Percentiles rank a stretch among this genome's conserved stretches.
Conservation (phyloP, 1,139 yeast species). For the Saccharomycopsis crataegensis region DNA sequence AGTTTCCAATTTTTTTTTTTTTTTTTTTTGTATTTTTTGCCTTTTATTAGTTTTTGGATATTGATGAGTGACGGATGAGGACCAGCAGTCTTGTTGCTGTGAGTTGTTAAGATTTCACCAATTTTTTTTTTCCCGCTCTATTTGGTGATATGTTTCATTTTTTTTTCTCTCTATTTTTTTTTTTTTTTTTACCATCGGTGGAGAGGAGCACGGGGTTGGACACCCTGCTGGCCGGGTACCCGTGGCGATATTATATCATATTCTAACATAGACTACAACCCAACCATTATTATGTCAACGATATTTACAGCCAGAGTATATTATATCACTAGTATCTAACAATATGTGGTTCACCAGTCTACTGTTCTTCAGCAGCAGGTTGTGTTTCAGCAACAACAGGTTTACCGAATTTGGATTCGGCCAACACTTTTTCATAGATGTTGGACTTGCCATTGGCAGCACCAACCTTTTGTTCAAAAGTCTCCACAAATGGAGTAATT, state of each 20-base stretch:
- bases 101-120: background rate
- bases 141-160: background rate
- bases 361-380: conserved; percentile 1
- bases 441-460: conserved; percentile 22
- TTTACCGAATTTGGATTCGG: conserved; percentile 9
- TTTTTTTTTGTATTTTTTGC: too few species aligned
- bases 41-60: too few species aligned
- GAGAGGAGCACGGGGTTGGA: background rate
- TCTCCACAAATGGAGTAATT: conserved; percentile 23
- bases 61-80: too few species aligned
- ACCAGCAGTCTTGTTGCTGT: too few species aligned
- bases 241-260: background rate
- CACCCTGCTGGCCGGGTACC: background rate
- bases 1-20: too few species aligned
- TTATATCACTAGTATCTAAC: background rate
- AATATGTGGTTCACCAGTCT: background rate
- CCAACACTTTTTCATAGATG: conserved; percentile 6
- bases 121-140: background rate
- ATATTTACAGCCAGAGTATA: background rate
- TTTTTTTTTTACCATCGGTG: too few species aligned
- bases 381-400: conserved; percentile 4
- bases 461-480: conserved; percentile 23
- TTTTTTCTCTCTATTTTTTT: background rate
- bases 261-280: background rate
- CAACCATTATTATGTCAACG: background rate